Percentiles rank a stretch among this genome's conserved stretches.
These are phyloP conservation scores for Ascosphaera apis DNA, from an alignment of 2,329 filamentous ascomycete genomes.

Conservation along the genomic window DNA sequence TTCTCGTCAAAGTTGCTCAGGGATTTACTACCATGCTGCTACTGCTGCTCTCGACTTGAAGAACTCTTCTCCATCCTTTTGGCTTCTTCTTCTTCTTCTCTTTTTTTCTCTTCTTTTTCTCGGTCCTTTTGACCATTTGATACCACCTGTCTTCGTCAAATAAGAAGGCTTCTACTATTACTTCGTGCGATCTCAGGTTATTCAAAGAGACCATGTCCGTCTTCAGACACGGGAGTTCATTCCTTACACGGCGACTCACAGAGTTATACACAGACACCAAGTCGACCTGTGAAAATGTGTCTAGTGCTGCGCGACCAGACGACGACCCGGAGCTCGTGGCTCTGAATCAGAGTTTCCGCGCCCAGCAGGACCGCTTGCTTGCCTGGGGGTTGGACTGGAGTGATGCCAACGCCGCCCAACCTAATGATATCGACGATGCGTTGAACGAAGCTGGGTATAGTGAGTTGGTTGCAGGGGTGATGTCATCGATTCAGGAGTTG, in stretches of 20 bases:
- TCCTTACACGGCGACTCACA: conserved; percentile 28
- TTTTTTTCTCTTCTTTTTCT: background rate
- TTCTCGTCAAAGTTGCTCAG: too few relatives aligned
- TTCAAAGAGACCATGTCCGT: conserved; percentile 26
- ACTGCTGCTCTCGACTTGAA: background rate
- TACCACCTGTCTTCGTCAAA: too few relatives aligned
- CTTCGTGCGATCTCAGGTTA: too few relatives aligned
- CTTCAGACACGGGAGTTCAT: conserved; percentile 21
- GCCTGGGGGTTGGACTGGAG: conserved; percentile 45
- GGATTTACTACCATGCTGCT: background rate
- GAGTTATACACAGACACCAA: conserved; percentile 43
- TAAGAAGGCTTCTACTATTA: too few relatives aligned
- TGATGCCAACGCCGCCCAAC: conserved; percentile 32
- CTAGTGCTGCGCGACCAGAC: conserved; percentile 23
- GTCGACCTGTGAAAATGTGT: conserved; percentile 33
- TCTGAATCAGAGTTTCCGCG: conserved; percentile 35
- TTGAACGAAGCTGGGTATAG: conserved; percentile 38
- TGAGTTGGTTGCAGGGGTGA: conserved; percentile 39
- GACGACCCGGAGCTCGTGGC: conserved; percentile 30
- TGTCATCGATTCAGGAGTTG: conserved; percentile 39
- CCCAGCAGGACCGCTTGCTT: conserved; percentile 39
- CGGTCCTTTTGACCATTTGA: too few relatives aligned
- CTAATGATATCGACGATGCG: conserved; percentile 39
- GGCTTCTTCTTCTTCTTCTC: background rate
- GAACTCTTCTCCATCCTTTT: background rate